phyloP scores from a whole-genome alignment of 2,329 filamentous ascomycete genomes.

The Diaporthe aspalathi region DNA sequence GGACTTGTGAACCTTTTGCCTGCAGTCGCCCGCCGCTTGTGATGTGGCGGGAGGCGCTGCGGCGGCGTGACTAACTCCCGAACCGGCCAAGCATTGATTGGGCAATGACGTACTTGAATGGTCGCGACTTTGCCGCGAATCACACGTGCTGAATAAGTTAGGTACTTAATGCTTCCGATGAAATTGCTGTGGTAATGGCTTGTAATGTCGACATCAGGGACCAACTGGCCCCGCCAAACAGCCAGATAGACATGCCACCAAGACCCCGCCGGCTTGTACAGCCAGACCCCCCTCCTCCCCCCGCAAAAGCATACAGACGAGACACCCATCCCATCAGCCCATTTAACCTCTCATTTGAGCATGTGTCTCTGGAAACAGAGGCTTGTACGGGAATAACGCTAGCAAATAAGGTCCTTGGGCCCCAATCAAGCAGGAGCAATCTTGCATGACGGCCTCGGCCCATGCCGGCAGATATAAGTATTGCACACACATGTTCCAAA shows the following conservation, averaged over 20 bases:
- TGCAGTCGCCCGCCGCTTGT: slow-evolving; percentile 3
- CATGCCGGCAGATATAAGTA: too few species aligned
- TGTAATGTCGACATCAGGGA: too few species aligned
- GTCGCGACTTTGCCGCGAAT: slow-evolving; percentile 27
- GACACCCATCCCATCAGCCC: neutral
- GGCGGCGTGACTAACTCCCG: slow-evolving; percentile 23
- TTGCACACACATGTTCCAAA: too few species aligned
- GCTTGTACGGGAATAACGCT: too few species aligned
- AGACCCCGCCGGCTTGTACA: neutral
- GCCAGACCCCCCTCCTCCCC: too few species aligned
- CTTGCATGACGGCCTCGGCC: too few species aligned
- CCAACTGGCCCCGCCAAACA: neutral
- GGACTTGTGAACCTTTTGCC: neutral
- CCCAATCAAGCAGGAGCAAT: too few species aligned
- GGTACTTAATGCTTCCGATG: neutral
- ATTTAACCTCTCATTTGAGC: too few species aligned
- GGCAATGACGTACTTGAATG: slow-evolving; percentile 30
- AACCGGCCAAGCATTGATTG: slow-evolving; percentile 11
- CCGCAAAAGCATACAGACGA: neutral
- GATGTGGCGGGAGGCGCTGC: neutral
- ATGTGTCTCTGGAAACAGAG: too few species aligned
- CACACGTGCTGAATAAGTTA: slow-evolving; percentile 23
- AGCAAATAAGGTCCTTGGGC: too few species aligned
- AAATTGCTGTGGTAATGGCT: neutral
- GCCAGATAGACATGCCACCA: neutral